Conservation (phyloP, 352 stramenopile genomes). For the Aphanomyces stellatus region DNA sequence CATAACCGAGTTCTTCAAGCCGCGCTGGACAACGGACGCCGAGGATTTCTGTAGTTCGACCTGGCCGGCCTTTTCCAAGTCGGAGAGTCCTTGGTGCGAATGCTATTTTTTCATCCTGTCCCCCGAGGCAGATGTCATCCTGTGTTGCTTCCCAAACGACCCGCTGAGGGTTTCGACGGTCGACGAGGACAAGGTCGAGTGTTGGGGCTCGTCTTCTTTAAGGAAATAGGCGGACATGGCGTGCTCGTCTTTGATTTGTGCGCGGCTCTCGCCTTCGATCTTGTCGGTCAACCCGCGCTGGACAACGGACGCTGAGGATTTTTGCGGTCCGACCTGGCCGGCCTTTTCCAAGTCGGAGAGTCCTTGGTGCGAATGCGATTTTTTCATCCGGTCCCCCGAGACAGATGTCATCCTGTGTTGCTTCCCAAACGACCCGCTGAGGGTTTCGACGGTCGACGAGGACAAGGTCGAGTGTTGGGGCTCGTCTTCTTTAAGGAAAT, state of each 20-base stretch:
- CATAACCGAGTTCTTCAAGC: conserved; percentile 77
- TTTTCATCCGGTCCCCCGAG: conserved; percentile 54
- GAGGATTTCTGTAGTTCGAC: conserved; percentile 46
- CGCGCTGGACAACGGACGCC: conserved; percentile 61
- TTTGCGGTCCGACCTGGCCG: conserved; percentile 29
- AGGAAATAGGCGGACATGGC: neutral
- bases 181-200: neutral
- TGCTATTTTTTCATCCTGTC: conserved; percentile 62
- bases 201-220: neutral
- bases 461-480: too few species aligned
- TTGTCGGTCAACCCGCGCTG: conserved; percentile 40
- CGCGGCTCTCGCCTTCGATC: neutral
- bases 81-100: conserved; percentile 66
- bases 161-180: conserved; percentile 29
- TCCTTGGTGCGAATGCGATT: conserved; percentile 64
- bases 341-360: conserved; percentile 72
- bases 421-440: conserved; percentile 59
- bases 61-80: conserved; percentile 58
- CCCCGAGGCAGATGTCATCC: conserved; percentile 22
- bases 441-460: conserved; percentile 10
- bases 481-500: neutral
- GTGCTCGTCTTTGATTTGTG: too few species aligned
- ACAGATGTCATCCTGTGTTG: conserved; percentile 20
- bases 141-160: conserved; percentile 43
- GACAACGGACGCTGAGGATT: conserved; percentile 63